Percentiles rank a stretch among this genome's conserved stretches.
Evolutionary conservation across 768 basidiomycete species (phyloP).

Genomic region (Phlegmacium glaucopus): DNA sequence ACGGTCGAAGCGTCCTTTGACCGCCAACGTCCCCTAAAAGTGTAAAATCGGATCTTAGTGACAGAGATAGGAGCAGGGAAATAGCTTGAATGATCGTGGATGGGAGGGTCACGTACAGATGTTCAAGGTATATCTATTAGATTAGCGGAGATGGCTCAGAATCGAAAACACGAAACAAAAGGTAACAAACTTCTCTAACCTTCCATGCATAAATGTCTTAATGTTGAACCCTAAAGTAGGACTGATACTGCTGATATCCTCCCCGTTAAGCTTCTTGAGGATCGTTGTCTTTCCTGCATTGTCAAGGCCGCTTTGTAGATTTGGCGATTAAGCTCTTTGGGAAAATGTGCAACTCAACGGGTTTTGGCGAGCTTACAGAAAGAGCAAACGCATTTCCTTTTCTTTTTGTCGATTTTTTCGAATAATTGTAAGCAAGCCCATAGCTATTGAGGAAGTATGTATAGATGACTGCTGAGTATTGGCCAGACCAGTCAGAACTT

Average conservation of each 20-base stretch:
- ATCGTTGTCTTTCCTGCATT: conserved; percentile 99
- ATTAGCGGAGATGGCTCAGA: conserved; percentile 12
- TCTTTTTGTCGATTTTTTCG: conserved; percentile 95
- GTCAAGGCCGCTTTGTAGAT: conserved; percentile 76
- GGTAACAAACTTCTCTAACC: conserved; percentile 50
- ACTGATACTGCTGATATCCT: conserved; percentile 84
- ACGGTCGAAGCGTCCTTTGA: conserved; percentile 91
- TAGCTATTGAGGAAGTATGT: conserved; percentile 26
- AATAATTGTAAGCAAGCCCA: conserved; percentile 97
- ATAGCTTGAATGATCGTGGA: conserved; percentile 4
- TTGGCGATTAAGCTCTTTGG: not conserved
- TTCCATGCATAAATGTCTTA: conserved; percentile 90
- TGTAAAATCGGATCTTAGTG: conserved; percentile 15
- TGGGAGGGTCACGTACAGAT: conserved; percentile 52
- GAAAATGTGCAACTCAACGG: too few relatives aligned
- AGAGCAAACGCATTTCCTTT: conserved; percentile 93
- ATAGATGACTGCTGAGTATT: too few relatives aligned
- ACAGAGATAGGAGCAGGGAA: conserved; percentile 12
- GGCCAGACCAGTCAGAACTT: too few relatives aligned
- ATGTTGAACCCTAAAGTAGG: conserved; percentile 99
- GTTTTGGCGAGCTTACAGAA: conserved; percentile 55
- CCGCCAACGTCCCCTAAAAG: conserved; percentile 95
- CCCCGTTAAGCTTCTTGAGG: conserved; percentile 89
- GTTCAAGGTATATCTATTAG: conserved; percentile 67
- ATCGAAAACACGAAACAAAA: conserved; percentile 14